phyloP scores from a whole-genome alignment of 2,329 filamentous ascomycete genomes.

The Diaporthe citri region DNA sequence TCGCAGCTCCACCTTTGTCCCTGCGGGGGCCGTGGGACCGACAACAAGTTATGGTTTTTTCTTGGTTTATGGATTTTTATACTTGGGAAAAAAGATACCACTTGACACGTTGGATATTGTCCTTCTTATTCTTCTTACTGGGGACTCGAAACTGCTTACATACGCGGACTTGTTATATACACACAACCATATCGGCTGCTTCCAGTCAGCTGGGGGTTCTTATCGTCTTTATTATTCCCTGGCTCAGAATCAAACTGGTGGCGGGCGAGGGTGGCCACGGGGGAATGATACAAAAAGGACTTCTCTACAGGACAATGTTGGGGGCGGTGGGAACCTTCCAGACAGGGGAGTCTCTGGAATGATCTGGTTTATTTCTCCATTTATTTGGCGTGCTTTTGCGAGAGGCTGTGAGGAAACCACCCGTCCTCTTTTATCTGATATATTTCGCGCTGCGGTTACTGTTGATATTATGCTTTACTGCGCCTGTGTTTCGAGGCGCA shows the following conservation, averaged over 20 bases:
- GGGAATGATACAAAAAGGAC: background rate
- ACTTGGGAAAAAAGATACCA: conserved; percentile 38
- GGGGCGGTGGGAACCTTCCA: background rate
- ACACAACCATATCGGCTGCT: conserved; percentile 13
- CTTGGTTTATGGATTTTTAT: conserved; percentile 30
- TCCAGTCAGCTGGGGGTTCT: background rate
- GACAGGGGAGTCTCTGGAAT: background rate
- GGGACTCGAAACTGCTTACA: conserved; percentile 13
- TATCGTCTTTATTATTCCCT: background rate
- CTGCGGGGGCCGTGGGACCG: background rate
- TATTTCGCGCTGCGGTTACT: background rate
- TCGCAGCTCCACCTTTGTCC: background rate
- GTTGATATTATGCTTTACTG: conserved; percentile 2
- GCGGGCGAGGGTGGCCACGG: background rate
- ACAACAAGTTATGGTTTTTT: conserved; percentile 23
- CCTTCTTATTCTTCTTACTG: conserved; percentile 24
- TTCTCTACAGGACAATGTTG: background rate
- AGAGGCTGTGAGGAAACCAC: background rate
- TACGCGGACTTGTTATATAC: conserved; percentile 25
- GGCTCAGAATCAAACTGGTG: conserved; percentile 1
- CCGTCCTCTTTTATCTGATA: background rate
- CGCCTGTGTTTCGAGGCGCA: background rate
- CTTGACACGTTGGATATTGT: conserved; percentile 32
- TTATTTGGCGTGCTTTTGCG: background rate
- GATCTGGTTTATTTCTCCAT: conserved; percentile 1